Evolutionary conservation across 2,329 filamentous ascomycete species (phyloP), one percentile per base, ranked within the genome.

Genomic region (Botryotinia calthae): DNA sequence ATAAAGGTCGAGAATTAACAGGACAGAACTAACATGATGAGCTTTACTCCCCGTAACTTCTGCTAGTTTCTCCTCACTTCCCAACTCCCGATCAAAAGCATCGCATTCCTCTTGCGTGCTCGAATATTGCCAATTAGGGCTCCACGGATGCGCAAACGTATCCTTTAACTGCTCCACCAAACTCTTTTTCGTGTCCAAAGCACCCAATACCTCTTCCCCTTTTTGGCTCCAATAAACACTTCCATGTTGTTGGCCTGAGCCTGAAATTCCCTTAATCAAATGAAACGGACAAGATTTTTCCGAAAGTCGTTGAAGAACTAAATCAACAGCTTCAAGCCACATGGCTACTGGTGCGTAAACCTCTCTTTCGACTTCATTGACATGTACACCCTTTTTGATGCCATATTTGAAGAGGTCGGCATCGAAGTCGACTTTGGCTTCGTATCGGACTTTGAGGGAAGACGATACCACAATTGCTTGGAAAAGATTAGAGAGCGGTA

Each of bases 121-220:
- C 75, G 95, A 92, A 82, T 99, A 96, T 84, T 98, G 96, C 96
- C 96, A 99, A 82, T 98, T 99, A 12, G 96, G 96, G 76, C 93
- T 94, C 83, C 90, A 95, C 7, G 92, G 90, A 81, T 97, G 92
- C 25, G 94, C 92, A 80, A 98, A 93, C 0, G 91, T 84, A 40
- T 82, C 79, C 73, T 82, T 82, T 40, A 98, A 84, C 83, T 97
- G 94, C 74, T 92, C 89, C 67, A 92, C 86, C 64, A 98, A 84
- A 0, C 86, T 83, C 80, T 87, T 88, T 31, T 83, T 83, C 4
- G 86, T 80, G 76, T 93, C 86, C 61, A 98, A 84, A 20, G 79
- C 84, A 6, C 81, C 83, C 61, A 98, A 86, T 61, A 91, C 79
- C 12, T 82, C 79, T 80, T 93, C 91, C 9, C 93, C 95, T 72